Evolutionary conservation across 192 early-diverging fungal genomes (phyloP).

Genomic region (Rhizoclosmatium globosum): DNA sequence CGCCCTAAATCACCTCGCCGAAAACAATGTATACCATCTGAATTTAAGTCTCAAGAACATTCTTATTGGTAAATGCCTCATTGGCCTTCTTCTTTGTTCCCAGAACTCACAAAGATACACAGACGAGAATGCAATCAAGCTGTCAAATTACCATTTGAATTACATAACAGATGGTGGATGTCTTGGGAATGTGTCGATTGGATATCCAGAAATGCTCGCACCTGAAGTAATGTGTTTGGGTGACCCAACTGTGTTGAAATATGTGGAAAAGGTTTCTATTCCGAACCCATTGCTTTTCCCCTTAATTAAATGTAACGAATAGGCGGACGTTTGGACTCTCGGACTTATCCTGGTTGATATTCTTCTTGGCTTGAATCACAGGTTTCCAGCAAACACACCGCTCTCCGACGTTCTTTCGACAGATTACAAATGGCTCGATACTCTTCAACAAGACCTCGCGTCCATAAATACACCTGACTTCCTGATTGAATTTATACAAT

Average conservation of each 20-base stretch:
- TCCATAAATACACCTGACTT: neutral
- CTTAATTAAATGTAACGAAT: neutral
- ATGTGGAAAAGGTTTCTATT: neutral
- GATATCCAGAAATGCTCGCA: constrained; percentile 20
- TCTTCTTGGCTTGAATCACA: neutral
- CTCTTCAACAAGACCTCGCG: neutral
- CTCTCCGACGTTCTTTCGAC: neutral
- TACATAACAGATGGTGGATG: constrained; percentile 22
- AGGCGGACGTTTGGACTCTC: constrained; percentile 31
- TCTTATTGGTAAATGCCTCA: neutral
- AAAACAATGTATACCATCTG: neutral
- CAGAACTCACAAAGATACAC: neutral
- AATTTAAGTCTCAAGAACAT: constrained; percentile 5
- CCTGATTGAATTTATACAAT: neutral
- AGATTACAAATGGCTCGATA: neutral
- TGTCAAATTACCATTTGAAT: constrained; percentile 29
- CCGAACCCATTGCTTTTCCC: too few relatives aligned
- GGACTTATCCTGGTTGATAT: constrained; percentile 21
- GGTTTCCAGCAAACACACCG: neutral
- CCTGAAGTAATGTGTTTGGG: constrained; percentile 10
- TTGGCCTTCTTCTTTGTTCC: neutral
- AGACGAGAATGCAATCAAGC: constrained; percentile 6
- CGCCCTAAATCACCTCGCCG: neutral
- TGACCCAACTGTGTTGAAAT: neutral
- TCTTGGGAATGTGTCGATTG: constrained; percentile 12